Evolutionary conservation across 2,329 filamentous ascomycete genomes (phyloP).

Genomic region (Diaporthe nobilis): DNA sequence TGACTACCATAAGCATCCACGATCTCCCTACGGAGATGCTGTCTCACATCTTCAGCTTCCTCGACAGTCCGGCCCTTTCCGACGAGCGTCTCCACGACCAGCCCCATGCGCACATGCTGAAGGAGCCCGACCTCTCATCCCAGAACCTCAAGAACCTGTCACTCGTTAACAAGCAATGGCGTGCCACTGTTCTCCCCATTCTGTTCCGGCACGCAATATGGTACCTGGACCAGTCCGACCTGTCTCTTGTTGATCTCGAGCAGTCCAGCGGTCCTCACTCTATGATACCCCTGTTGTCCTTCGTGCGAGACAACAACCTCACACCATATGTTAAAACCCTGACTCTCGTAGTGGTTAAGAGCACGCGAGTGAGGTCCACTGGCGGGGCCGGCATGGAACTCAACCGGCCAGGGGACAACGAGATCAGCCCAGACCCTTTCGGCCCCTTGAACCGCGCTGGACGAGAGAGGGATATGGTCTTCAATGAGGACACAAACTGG

Average conservation of each 20-base stretch:
- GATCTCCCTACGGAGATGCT: conserved; percentile 74
- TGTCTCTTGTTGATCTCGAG: conserved; percentile 46
- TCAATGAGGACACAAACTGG: conserved; percentile 55
- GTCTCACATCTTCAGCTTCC: conserved; percentile 67
- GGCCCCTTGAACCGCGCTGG: conserved; percentile 10
- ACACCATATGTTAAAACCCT: conserved; percentile 58
- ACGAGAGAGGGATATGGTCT: conserved; percentile 45
- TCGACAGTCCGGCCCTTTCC: conserved; percentile 66
- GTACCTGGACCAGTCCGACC: conserved; percentile 52
- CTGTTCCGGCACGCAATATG: conserved; percentile 71
- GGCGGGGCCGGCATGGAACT: conserved; percentile 39
- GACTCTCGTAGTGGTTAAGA: conserved; percentile 54
- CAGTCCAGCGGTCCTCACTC: conserved; percentile 41
- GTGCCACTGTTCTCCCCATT: conserved; percentile 62
- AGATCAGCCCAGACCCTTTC: conserved; percentile 22
- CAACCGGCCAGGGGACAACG: conserved; percentile 19
- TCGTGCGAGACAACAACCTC: conserved; percentile 54
- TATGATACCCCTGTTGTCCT: conserved; percentile 56
- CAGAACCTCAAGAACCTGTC: conserved; percentile 70
- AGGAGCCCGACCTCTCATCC: conserved; percentile 42
- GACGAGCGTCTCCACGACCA: conserved; percentile 62
- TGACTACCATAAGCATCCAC: conserved; percentile 45
- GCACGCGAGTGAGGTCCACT: conserved; percentile 21
- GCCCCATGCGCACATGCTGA: conserved; percentile 58
- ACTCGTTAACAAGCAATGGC: conserved; percentile 67